A percentile compares a stretch with the other conserved stretches of the same genome.
phyloP scores from a whole-genome alignment of 2,329 filamentous ascomycete genomes.

The Pseudocercospora fijiensis region DNA sequence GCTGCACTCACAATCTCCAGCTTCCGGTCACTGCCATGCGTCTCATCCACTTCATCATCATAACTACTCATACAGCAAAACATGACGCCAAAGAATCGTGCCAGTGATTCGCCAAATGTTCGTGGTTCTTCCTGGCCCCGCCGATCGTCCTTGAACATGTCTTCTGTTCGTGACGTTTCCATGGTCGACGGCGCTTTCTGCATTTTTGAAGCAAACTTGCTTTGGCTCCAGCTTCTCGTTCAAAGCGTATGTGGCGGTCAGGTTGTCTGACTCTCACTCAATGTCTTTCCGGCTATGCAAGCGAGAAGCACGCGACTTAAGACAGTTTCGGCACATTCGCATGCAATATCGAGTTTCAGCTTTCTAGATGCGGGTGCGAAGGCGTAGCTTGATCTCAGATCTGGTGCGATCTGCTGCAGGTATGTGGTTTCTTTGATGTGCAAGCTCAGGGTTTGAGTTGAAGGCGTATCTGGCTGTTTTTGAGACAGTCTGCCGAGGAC shows the following conservation, averaged over 20 bases:
- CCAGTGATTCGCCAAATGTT: conserved; percentile 23
- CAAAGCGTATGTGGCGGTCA: conserved; percentile 3
- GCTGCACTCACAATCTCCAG: conserved; percentile 28
- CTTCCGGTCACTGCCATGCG: conserved; percentile 3
- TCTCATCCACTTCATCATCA: conserved; percentile 23
- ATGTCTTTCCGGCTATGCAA: conserved; percentile 10
- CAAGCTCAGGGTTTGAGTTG: conserved; percentile 6
- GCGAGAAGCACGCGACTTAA: conserved; percentile 15
- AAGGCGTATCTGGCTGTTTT: conserved; percentile 9
- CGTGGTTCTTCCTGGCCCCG: conserved; percentile 2
- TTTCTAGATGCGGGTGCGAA: not conserved
- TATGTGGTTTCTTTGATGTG: not conserved
- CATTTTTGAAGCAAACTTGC: not conserved
- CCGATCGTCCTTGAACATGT: conserved; percentile 7
- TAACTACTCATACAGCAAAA: conserved; percentile 28
- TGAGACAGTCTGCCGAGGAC: conserved; percentile 6
- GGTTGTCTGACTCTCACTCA: conserved; percentile 16
- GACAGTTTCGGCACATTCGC: conserved; percentile 10
- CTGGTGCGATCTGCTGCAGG: not conserved
- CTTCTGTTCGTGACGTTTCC: not conserved
- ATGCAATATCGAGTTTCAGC: conserved; percentile 9
- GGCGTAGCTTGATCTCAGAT: conserved; percentile 1
- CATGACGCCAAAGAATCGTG: conserved; percentile 24
- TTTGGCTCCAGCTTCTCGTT: conserved; percentile 5
- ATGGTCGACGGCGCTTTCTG: conserved; percentile 4